Evolutionary conservation across 1,284 basidiomycete species (phyloP).

Genomic region (Sporisorium reilianum): DNA sequence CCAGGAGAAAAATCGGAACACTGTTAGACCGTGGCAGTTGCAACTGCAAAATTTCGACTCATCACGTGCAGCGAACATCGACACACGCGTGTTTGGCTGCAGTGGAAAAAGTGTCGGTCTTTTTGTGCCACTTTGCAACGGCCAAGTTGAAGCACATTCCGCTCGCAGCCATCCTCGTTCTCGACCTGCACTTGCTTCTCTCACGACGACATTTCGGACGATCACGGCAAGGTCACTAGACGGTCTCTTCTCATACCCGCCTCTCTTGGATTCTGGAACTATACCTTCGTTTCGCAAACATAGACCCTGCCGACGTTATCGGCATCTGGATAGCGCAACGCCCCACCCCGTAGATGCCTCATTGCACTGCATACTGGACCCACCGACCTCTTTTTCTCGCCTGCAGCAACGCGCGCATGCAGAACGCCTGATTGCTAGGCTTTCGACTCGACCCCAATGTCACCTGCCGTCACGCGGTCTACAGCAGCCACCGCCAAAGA

Average conservation of each 20-base stretch:
- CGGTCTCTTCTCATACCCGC: slow-evolving; percentile 1
- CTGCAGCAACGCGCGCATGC: slow-evolving; percentile 8
- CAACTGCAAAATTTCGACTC: background rate
- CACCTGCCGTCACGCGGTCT: slow-evolving; percentile 39
- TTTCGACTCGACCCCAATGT: slow-evolving; percentile 18
- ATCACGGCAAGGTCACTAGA: background rate
- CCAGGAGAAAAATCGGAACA: too few relatives aligned
- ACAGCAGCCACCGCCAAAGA: slow-evolving; percentile 27
- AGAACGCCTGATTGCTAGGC: slow-evolving; percentile 4
- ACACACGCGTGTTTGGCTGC: slow-evolving; percentile 17
- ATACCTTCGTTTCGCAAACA: background rate
- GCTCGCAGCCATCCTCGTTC: background rate
- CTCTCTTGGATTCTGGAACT: slow-evolving; percentile 1
- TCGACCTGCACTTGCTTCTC: background rate
- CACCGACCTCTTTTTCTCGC: background rate
- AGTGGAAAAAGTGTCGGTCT: slow-evolving; percentile 20
- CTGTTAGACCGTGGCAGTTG: slow-evolving; percentile 7
- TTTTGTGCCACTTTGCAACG: background rate
- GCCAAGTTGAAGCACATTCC: background rate
- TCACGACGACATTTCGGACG: background rate
- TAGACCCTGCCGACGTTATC: background rate
- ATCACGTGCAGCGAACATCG: slow-evolving; percentile 9
- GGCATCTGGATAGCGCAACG: background rate
- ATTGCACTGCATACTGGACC: slow-evolving; percentile 1
- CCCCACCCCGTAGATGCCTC: background rate